Conservation (phyloP, 1,139 yeast species). For the Diutina pseudorugosa region DNA sequence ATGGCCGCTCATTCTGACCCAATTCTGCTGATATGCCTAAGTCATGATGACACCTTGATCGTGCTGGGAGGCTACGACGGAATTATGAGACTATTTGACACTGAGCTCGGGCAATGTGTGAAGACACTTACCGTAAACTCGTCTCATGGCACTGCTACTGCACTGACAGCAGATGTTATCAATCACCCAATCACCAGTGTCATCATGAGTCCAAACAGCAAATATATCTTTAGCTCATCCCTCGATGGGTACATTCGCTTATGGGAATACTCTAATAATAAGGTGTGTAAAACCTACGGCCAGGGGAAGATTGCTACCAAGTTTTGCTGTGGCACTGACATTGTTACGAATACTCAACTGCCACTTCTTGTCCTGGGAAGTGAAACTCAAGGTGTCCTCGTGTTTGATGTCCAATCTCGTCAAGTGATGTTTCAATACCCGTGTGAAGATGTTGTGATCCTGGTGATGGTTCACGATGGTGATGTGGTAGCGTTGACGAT, state of each 20-base stretch:
- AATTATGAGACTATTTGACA: conserved; percentile 75
- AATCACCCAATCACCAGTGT: conserved; percentile 65
- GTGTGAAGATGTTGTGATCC: not conserved
- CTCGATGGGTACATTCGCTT: conserved; percentile 67
- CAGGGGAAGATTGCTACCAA: conserved; percentile 25
- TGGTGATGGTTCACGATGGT: not conserved
- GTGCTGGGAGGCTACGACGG: conserved; percentile 92
- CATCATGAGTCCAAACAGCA: conserved; percentile 71
- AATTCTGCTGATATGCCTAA: conserved; percentile 59
- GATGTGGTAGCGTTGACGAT: not conserved
- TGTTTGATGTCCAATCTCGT: conserved; percentile 67
- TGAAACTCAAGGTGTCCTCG: conserved; percentile 42
- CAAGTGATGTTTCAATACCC: not conserved
- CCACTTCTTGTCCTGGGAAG: conserved; percentile 55
- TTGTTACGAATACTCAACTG: conserved; percentile 20
- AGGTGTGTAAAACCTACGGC: conserved; percentile 62
- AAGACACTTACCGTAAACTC: conserved; percentile 72
- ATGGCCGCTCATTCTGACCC: conserved; percentile 94
- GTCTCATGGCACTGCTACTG: conserved; percentile 45
- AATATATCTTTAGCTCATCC: conserved; percentile 65
- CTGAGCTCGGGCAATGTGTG: conserved; percentile 81
- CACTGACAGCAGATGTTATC: conserved; percentile 37
- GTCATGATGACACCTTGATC: conserved; percentile 72
- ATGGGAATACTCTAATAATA: conserved; percentile 76
- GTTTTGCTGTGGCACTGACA: conserved; percentile 36